Evolutionary conservation across 768 basidiomycete species (phyloP), one percentile per base, ranked within the genome.

Genomic region (Psilocybe cubensis): DNA sequence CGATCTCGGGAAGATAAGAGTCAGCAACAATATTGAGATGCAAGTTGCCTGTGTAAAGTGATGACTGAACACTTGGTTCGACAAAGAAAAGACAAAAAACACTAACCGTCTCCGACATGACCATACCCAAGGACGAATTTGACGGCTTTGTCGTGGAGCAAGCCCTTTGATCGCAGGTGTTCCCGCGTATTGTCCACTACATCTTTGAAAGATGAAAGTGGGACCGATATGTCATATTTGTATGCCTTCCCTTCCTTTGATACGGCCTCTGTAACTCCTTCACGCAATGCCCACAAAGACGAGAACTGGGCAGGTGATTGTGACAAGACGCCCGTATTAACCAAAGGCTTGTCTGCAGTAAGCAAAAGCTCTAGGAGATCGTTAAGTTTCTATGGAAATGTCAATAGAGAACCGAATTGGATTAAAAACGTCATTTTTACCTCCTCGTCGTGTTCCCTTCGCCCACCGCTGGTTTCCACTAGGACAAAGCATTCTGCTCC

Each of bases 191-290:
- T 73, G 68, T 97, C 92, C 28, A 98, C 92, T 12, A 96, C 86
- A 7, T 82, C 81, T 74, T 98, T 88, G 82, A 98, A 98, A 59
- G 85, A 83, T 18, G 84, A 81, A 3, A 95, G 79, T 5, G 96
- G 96, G 12, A 98, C 84, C 10, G 92, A 94, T 43, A 99, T 84
- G 66, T 97, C 95, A 68, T 98, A 99, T 76, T 99, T 99, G 79
- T 98, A 98, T 5, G 89, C 87, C 64, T 94, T 94, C 41, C 97
- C 97, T 70, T 93, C 88, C 69, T 98, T 98, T 35, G 91, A 91
- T 3, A 91, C 83, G 4, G 94, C 92, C 71, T 99, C 97, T 1
- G 97, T 86, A 23, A 98, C 81, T 14, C 91, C 88, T 74, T 99
- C 97, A 24, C 96, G 89, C 18, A 98, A 78, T 0, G 87, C 85